Evolutionary conservation across 192 early-diverging fungal species (phyloP), one percentile per base, ranked within the genome.

Genomic region (Backusella parvicylindrica): DNA sequence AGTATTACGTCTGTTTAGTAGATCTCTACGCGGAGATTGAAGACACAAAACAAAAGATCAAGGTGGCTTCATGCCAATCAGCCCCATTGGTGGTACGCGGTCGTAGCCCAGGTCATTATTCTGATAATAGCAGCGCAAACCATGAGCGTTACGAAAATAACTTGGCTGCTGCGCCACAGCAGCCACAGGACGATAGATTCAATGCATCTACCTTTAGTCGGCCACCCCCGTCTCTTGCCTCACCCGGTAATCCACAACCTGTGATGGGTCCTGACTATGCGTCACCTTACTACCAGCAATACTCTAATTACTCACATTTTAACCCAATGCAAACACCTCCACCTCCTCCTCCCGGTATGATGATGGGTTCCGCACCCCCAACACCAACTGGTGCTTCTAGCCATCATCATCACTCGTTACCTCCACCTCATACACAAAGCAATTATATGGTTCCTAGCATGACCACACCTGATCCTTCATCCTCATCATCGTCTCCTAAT

Each of bases 91-190:
- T 98, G 0, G 97, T 99, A 6, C 89, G 96, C 66, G 97, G 97
- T 18, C 92, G 97, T 23, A 92, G 92, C 21, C 97, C 97, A 11
- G 96, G 95, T 12, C 97, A 99, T 68, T 99, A 99, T 75, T 90
- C 91, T 15, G 92, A 95, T 71, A 73, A 64, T 23, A 60, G 11
- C n/a, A 15, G 3, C 0, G 9, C 23, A 28, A 28, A 60, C 12
- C 71, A 68, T 15, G 67, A 80, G 16, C 69, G 73, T n/a, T 74
- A 73, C 26, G 64, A 77, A 26, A 64, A 36, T 6, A 41, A 33
- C 15, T n/a, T 68, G 33, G 2, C 56, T 13, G 41, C 64, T n/a
- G 36, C 67, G 15, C 67, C 18, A 9, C 64, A 37, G 18, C 71
- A 49, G 18, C 66, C 43, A 21, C 66, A 67, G 2, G 74, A 75